Percentiles rank a stretch among this genome's conserved stretches.
phyloP scores from a whole-genome alignment of 352 stramenopile genomes.

The Globisporangium irregulare region DNA sequence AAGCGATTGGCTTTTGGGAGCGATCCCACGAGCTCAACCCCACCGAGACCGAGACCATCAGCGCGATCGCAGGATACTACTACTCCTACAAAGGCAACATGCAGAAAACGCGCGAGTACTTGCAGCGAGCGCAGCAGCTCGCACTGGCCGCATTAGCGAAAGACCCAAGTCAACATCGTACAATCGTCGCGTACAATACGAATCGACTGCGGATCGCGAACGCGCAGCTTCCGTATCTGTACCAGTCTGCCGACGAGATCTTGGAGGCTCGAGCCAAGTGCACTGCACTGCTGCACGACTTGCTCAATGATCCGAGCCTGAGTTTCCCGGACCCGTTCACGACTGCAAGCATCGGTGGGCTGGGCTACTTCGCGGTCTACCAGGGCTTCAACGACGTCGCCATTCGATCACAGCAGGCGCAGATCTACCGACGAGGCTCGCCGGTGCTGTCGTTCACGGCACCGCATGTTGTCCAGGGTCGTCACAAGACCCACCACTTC shows the following conservation, averaged over 20 bases:
- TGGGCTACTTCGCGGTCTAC: conserved; percentile 70
- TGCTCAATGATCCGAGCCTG: conserved; percentile 8
- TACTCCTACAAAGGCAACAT: conserved; percentile 20
- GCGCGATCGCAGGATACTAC: conserved; percentile 23
- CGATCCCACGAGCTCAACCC: conserved; percentile 12
- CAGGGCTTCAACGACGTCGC: conserved; percentile 41
- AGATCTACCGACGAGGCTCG: conserved; percentile 33
- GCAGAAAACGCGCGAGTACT: neutral
- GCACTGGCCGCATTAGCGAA: neutral
- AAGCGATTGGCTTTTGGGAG: conserved; percentile 19
- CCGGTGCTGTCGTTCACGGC: conserved; percentile 27
- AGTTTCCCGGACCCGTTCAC: conserved; percentile 20
- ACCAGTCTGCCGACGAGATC: conserved; percentile 23
- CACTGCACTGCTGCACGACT: conserved; percentile 10
- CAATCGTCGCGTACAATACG: neutral
- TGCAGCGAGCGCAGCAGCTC: neutral
- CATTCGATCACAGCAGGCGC: conserved; percentile 34
- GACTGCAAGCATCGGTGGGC: conserved; percentile 29
- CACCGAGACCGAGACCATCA: conserved; percentile 11
- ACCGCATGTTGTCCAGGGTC: conserved; percentile 22
- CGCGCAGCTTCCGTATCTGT: conserved; percentile 26
- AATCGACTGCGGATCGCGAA: conserved; percentile 24
- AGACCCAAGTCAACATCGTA: neutral
- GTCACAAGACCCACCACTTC: conserved; percentile 11
- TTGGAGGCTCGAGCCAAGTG: conserved; percentile 13